Evolutionary conservation across 768 basidiomycete genomes (phyloP), one percentile per base, ranked within the genome.

Genomic region (Melanogaster broomeanus): DNA sequence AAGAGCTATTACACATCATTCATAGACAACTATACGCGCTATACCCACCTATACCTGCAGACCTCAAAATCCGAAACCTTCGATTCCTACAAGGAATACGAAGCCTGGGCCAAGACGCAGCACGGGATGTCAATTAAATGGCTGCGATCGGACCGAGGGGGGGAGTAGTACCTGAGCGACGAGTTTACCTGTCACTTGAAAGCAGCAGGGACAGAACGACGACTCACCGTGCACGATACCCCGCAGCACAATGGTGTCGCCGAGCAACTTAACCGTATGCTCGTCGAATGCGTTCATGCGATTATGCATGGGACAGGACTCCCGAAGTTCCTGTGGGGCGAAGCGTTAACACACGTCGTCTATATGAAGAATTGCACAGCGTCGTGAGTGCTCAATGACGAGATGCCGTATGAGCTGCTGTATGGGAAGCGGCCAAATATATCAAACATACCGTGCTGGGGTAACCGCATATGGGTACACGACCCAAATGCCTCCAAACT

Each of bases 1-100:
- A 55, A 53, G 0, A 6, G 13, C 0, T 72, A 73, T 45, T 56
- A 67, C 43, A 58, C 67, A 56, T 18, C 60, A 1, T 52, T 64
- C 2, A 60, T 55, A 0, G 64, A 71, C 45, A 59, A 65, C 18
- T 19, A 41, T 31, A 40, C 37, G 15, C 22, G 30, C 24, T 45
- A 27, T n/a, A n/a, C n/a, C n/a, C n/a, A n/a, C n/a, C n/a, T n/a
- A n/a, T n/a, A n/a, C n/a, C n/a, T n/a, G n/a, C n/a, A n/a, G n/a
- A n/a, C n/a, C n/a, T n/a, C n/a, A n/a, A n/a, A n/a, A n/a, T n/a
- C n/a, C n/a, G n/a, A n/a, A n/a, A n/a, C n/a, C n/a, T 51, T 51
- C 11, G 6, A 24, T 5, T 15, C 41, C 16, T 49, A 49, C 22
- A 30, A 42, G 12, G 24, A 16, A 10, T 49, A 33, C 24, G 30